These are phyloP conservation scores for Ceratorhiza oryzae-sativae DNA, from an alignment of 1,284 basidiomycete species.

Conservation along the genomic window DNA sequence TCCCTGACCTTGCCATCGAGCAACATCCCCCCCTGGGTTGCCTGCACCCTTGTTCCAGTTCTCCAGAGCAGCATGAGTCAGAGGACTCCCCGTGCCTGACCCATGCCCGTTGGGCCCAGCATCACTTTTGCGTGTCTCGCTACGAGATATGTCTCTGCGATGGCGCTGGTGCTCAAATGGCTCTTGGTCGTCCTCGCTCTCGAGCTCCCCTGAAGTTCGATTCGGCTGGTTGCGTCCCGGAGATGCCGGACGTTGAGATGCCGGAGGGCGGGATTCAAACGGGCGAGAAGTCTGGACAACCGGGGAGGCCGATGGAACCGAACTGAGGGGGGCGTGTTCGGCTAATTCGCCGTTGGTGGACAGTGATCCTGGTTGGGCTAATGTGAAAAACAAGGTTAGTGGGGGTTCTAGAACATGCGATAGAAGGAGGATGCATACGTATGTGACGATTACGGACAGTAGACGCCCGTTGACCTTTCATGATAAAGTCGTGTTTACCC, in stretches of 20 bases:
- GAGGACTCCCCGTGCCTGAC: slow-evolving; percentile 16
- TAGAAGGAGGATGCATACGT: neutral
- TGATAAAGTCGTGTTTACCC: slow-evolving; percentile 42
- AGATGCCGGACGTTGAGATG: slow-evolving; percentile 24
- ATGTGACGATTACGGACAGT: slow-evolving; percentile 20
- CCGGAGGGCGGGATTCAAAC: slow-evolving; percentile 10
- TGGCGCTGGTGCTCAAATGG: slow-evolving; percentile 32
- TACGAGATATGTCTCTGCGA: slow-evolving; percentile 2
- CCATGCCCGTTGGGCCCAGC: neutral
- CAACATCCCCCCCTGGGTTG: slow-evolving; percentile 22
- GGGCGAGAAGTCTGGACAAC: slow-evolving; percentile 11
- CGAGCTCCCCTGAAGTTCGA: slow-evolving; percentile 14
- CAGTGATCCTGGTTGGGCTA: slow-evolving; percentile 16
- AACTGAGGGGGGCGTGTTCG: slow-evolving; percentile 20
- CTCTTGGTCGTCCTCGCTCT: slow-evolving; percentile 34
- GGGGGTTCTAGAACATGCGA: neutral
- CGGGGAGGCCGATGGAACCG: slow-evolving; percentile 22
- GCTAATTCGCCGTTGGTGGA: slow-evolving; percentile 5
- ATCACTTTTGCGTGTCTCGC: neutral
- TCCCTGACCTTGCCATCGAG: slow-evolving; percentile 35
- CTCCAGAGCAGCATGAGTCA: slow-evolving; percentile 29
- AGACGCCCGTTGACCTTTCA: slow-evolving; percentile 34
- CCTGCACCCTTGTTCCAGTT: slow-evolving; percentile 32
- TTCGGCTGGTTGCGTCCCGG: slow-evolving; percentile 1
- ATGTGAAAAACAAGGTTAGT: neutral